Evolutionary conservation across 1,139 yeast genomes (phyloP), one percentile per base, ranked within the genome.

Genomic region (Candida albicans): DNA sequence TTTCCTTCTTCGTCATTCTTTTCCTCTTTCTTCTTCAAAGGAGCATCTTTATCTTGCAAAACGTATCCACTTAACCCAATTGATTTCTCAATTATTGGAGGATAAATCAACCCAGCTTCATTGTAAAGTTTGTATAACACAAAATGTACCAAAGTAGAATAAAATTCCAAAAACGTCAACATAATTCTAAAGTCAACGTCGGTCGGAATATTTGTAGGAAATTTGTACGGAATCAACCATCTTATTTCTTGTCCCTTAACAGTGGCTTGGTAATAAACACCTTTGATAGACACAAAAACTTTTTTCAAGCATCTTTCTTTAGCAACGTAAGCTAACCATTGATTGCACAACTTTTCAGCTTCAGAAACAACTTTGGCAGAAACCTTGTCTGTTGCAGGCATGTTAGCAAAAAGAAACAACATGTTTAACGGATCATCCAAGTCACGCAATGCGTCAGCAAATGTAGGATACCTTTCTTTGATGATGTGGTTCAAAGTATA

Each of bases 211-310:
- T 87, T 87, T 63, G 93, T 96, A 18, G 99, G 96, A 72, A 91
- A 93, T 65, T 90, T 91, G 77, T 85, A 93, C 25, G 99, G 99
- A 40, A 89, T 96, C 51, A 93, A 79, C 99, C 99, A 93, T 70
- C 95, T 81, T 41, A 93, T 77, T 54, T 88, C 96, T 65, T 91
- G 96, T 49, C 99, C 99, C 63, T 79, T 83, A 38, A 93, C 83
- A 50, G 66, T 80, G 33, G 97, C 98, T 65, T 91, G 91, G 63
- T 93, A 95, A 68, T 93, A 93, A 22, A 91, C 95, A 69, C 99
- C 99, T 67, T 95, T 93, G 62, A 93, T 93, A 43, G 96, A 87
- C 31, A 93, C 97, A 68, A 93, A 93, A 8, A 91, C 96, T 64
- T 93, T 93, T 56, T 84, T 82, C 53, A 93, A 71, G 26, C 84